These are phyloP conservation scores for Solanum gracilifrons DNA, from an alignment of 257 asterid species.

Conservation along the genomic window DNA sequence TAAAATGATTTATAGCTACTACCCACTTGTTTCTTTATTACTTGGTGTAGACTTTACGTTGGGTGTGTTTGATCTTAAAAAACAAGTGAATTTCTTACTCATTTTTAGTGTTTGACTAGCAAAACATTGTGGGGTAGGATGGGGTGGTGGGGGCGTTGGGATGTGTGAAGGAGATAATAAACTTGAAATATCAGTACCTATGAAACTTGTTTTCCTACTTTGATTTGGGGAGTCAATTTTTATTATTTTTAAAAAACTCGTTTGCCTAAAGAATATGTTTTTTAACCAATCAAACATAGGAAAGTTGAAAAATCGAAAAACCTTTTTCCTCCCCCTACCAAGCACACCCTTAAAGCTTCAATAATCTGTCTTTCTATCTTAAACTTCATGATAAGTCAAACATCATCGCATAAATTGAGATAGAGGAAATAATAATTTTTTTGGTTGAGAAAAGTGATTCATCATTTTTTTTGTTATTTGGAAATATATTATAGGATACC, in stretches of 20 bases:
- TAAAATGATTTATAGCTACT: background rate
- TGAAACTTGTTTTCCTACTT: background rate
- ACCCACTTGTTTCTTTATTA: background rate
- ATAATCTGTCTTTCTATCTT: background rate
- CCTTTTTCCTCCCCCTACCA: background rate
- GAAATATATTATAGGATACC: conserved; percentile 37
- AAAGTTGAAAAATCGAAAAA: background rate
- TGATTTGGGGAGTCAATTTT: background rate
- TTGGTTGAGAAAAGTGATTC: background rate
- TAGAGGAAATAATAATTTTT: background rate
- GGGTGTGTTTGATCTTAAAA: background rate
- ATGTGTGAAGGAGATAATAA: background rate
- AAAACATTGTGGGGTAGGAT: background rate
- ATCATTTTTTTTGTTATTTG: background rate
- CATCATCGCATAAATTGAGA: background rate
- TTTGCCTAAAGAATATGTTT: background rate
- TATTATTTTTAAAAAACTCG: fast-evolving
- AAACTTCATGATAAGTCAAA: background rate
- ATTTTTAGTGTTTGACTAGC: background rate
- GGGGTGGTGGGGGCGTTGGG: background rate
- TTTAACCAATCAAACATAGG: background rate
- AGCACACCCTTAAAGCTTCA: background rate
- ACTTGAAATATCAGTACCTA: background rate
- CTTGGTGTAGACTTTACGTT: background rate
- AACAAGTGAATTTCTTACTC: background rate